Evolutionary conservation across 139 green algal genomes (phyloP).

Genomic region (Nannochloris sp.): DNA sequence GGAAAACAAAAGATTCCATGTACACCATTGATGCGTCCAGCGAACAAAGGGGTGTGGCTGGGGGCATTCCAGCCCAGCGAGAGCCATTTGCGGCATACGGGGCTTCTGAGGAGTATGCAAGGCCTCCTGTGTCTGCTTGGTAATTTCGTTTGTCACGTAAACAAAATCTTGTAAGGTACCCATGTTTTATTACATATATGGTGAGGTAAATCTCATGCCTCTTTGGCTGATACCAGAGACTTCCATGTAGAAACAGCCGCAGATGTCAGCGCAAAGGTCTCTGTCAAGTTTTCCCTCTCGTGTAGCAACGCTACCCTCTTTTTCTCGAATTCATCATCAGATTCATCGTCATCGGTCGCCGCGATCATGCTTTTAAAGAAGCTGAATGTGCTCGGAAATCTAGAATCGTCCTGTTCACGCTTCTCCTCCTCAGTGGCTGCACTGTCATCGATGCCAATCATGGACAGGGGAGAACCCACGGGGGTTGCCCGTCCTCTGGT

Average conservation of each 20-base stretch:
- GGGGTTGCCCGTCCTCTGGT: conserved; percentile 14
- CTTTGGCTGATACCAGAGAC: neutral
- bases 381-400: conserved; percentile 15
- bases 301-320: conserved; percentile 4
- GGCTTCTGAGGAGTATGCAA: too few relatives aligned
- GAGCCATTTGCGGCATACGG: too few relatives aligned
- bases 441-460: neutral
- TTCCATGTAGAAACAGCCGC: neutral
- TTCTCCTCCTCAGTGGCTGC: neutral
- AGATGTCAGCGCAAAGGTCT: neutral
- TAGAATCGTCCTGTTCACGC: neutral
- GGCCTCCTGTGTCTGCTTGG: too few relatives aligned
- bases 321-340: conserved; percentile 4
- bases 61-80: too few relatives aligned
- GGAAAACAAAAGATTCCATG: neutral
- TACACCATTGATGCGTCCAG: conserved; percentile 3
- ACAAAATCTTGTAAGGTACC: too few relatives aligned
- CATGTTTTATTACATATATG: too few relatives aligned
- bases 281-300: conserved; percentile 8
- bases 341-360: neutral
- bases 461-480: neutral
- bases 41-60: neutral
- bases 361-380: conserved; percentile 21
- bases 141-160: too few relatives aligned
- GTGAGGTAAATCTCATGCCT: too few relatives aligned